Evolutionary conservation across 192 early-diverging fungal genomes (phyloP).

Genomic region (Phlyctochytrium bullatum): DNA sequence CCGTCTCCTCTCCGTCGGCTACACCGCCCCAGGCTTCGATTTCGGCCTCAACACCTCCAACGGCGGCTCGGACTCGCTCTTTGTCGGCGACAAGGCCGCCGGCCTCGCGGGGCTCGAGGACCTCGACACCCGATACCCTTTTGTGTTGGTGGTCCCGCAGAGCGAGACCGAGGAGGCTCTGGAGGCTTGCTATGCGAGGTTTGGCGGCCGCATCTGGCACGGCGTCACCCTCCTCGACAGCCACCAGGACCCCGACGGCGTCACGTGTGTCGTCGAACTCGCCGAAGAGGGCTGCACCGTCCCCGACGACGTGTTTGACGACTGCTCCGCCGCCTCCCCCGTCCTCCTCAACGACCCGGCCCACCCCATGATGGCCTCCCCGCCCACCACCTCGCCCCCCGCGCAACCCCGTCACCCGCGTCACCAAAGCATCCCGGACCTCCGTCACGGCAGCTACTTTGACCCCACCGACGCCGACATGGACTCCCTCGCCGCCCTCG

Average conservation of each 20-base stretch:
- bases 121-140: not conserved
- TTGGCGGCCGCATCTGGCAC: not conserved
- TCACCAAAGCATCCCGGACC: too few species aligned
- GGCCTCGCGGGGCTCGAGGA: not conserved
- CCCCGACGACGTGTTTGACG: not conserved
- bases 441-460: not conserved
- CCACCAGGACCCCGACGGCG: not conserved
- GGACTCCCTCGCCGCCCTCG: not conserved
- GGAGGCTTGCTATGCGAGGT: not conserved
- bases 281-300: not conserved
- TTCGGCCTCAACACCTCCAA: not conserved
- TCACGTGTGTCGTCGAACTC: not conserved
- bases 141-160: not conserved
- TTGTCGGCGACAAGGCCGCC: not conserved
- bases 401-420: too few species aligned
- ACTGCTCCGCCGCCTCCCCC: not conserved
- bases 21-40: not conserved
- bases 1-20: not conserved
- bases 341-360: not conserved
- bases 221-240: not conserved
- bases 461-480: not conserved
- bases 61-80: not conserved
- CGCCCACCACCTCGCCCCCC: not conserved
- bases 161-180: not conserved
- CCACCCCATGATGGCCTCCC: not conserved